Evolutionary conservation across 2,329 filamentous ascomycete genomes (phyloP).

Genomic region (Penicillium sp.): DNA sequence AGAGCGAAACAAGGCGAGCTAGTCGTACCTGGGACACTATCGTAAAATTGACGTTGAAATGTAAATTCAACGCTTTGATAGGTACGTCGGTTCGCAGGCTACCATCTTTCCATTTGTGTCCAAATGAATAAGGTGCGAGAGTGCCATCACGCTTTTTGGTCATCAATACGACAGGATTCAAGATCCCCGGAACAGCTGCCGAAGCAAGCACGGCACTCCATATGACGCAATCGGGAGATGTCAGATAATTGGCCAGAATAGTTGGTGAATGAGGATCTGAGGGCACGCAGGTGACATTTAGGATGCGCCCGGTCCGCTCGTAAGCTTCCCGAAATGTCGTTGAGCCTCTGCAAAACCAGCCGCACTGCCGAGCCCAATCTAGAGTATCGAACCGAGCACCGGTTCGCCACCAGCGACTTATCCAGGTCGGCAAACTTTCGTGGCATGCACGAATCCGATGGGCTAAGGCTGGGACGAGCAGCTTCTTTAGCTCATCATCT

Average conservation of each 20-base stretch:
- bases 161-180: slow-evolving; percentile 94
- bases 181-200: slow-evolving; percentile 90
- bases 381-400: slow-evolving; percentile 92
- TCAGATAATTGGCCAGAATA: slow-evolving; percentile 93
- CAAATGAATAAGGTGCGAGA: slow-evolving; percentile 88
- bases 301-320: slow-evolving; percentile 84
- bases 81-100: slow-evolving; percentile 93
- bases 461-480: slow-evolving; percentile 85
- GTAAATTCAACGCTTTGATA: slow-evolving; percentile 86
- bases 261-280: slow-evolving; percentile 91
- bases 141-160: slow-evolving; percentile 75
- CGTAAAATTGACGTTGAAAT: slow-evolving; percentile 98
- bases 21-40: slow-evolving; percentile 64
- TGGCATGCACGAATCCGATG: slow-evolving; percentile 79
- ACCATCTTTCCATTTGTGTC: slow-evolving; percentile 99
- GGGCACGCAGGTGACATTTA: slow-evolving; percentile 94
- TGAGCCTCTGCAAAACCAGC: slow-evolving; percentile 88
- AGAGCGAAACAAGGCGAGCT: slow-evolving; percentile 27
- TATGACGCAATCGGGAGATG: slow-evolving; percentile 93
- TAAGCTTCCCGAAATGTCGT: slow-evolving; percentile 96
- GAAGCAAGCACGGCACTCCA: slow-evolving; percentile 96
- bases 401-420: slow-evolving; percentile 82
- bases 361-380: slow-evolving; percentile 80
- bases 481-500: slow-evolving; percentile 80
- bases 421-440: slow-evolving; percentile 74